phyloP scores from a whole-genome alignment of 2,329 filamentous ascomycete genomes.

The Diaporthe sp. region DNA sequence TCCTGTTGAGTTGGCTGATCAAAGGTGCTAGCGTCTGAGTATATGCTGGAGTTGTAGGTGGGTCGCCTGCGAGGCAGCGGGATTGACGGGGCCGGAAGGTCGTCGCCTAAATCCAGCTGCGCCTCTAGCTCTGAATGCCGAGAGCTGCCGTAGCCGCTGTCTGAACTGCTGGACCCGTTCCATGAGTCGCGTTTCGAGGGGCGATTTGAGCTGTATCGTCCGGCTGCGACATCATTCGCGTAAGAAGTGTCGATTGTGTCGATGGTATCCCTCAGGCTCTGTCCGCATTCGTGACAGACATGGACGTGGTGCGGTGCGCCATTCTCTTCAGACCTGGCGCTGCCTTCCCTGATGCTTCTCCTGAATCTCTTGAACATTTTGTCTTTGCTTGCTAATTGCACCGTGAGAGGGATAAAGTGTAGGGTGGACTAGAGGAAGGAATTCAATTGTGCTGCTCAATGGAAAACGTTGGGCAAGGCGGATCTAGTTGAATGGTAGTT shows the following conservation, averaged over 20 bases:
- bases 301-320: neutral
- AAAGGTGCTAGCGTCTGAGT: constrained; percentile 6
- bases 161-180: constrained; percentile 30
- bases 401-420: neutral
- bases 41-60: constrained; percentile 35
- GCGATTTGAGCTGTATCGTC: neutral
- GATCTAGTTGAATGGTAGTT: neutral
- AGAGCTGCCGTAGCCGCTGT: constrained; percentile 39
- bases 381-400: neutral
- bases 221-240: neutral
- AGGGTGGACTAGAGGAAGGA: neutral
- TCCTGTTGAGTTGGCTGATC: neutral
- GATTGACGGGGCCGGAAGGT: neutral
- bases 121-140: neutral
- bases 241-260: neutral
- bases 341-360: constrained; percentile 3
- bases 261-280: neutral
- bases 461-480: neutral
- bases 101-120: neutral
- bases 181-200: constrained; percentile 22
- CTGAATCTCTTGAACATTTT: constrained; percentile 38
- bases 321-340: no score
- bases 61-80: neutral
- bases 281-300: constrained; percentile 37
- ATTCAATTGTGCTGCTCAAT: neutral